Conservation (phyloP, 2,329 filamentous ascomycete genomes). For the Calcarisporium arbuscula region DNA sequence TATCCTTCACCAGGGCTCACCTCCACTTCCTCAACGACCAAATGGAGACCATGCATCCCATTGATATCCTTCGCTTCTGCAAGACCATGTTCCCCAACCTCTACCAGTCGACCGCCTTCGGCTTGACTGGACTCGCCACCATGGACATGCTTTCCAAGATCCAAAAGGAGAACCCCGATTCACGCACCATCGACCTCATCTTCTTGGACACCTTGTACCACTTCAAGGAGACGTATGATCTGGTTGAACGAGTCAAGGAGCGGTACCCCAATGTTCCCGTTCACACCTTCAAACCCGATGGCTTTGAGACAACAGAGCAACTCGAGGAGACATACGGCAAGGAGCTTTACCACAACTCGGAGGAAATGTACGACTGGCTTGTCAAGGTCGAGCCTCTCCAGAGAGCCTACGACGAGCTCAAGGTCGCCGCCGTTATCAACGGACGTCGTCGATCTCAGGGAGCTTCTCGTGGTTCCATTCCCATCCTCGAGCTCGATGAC, state of each 20-base stretch:
- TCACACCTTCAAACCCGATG: conserved; percentile 85
- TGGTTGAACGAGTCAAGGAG: conserved; percentile 67
- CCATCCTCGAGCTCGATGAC: conserved; percentile 84
- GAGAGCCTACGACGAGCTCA: conserved; percentile 79
- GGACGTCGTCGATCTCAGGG: conserved; percentile 89
- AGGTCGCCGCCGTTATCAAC: conserved; percentile 85
- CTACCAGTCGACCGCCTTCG: conserved; percentile 81
- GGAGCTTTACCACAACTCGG: conserved; percentile 75
- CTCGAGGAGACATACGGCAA: conserved; percentile 80
- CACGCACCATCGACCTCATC: conserved; percentile 58
- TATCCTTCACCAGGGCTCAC: conserved; percentile 83
- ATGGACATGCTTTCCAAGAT: conserved; percentile 82
- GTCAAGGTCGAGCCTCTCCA: conserved; percentile 97
- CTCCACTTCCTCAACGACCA: conserved; percentile 87
- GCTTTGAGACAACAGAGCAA: conserved; percentile 63
- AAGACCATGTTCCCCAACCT: conserved; percentile 84
- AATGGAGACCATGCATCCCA: conserved; percentile 77
- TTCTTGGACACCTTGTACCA: conserved; percentile 83
- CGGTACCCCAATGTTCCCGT: conserved; percentile 74
- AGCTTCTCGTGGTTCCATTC: conserved; percentile 81
- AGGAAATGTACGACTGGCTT: conserved; percentile 91
- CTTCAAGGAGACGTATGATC: conserved; percentile 68
- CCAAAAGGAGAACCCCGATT: conserved; percentile 54
- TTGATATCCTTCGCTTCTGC: conserved; percentile 90
- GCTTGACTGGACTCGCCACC: conserved; percentile 72